Evolutionary conservation across 2,329 filamentous ascomycete species (phyloP).

Genomic region (Fusarium secorum): DNA sequence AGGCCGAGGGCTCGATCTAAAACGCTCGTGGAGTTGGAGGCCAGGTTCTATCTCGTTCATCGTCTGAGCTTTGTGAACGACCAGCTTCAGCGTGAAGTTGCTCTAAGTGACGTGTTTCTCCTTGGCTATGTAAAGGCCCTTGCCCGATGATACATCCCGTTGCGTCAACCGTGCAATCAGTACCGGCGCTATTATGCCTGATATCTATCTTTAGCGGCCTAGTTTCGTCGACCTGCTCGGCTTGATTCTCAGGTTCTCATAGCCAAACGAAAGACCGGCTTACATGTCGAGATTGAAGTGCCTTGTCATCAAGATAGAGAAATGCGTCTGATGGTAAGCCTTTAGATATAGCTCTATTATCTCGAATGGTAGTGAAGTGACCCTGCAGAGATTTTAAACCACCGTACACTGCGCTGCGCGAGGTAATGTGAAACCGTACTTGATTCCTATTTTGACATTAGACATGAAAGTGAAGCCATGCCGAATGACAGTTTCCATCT

Average conservation of each 20-base stretch:
- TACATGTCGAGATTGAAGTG: background rate
- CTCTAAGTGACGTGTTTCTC: background rate
- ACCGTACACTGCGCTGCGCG: fast-evolving
- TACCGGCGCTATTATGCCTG: background rate
- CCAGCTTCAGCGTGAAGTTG: background rate
- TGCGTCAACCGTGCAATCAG: background rate
- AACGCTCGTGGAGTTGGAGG: background rate
- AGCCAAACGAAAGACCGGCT: background rate
- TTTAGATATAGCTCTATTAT: background rate
- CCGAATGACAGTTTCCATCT: background rate
- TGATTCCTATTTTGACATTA: background rate
- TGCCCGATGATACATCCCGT: background rate
- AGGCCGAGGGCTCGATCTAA: too few relatives aligned
- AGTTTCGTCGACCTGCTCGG: background rate
- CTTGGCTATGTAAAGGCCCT: background rate
- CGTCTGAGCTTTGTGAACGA: background rate
- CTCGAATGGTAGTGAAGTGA: background rate
- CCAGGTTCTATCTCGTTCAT: background rate
- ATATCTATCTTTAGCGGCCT: background rate
- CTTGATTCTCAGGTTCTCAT: background rate
- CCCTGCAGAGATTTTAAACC: background rate
- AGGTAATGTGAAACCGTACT: background rate
- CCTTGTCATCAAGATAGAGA: background rate
- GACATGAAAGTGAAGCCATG: background rate
- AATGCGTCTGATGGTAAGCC: background rate